A percentile compares a stretch with the other conserved stretches of the same genome.
Conservation (phyloP, 345 rosid species). For the Ceriops decandra region DNA sequence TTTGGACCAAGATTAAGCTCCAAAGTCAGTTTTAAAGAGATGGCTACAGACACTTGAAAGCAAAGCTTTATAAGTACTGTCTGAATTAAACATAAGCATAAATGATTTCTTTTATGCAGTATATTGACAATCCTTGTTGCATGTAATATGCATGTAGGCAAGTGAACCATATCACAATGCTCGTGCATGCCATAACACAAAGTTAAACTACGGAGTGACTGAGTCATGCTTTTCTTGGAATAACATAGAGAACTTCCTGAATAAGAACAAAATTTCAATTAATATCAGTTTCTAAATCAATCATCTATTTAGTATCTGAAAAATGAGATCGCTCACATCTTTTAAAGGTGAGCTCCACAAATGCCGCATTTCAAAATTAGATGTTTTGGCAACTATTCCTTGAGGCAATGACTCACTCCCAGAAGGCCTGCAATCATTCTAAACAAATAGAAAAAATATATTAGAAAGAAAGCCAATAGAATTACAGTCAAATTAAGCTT, state of each 20-base stretch:
- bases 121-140: not conserved
- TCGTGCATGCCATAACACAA: not conserved
- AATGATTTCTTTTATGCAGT: not conserved
- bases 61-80: not conserved
- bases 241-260: not conserved
- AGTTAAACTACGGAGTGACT: not conserved
- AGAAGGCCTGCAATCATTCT: constrained; percentile 48
- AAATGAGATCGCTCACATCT: constrained; percentile 31
- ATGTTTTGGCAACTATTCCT: constrained; percentile 55
- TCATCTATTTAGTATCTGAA: not conserved
- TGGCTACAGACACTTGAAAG: not conserved
- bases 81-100: not conserved
- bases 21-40: not conserved
- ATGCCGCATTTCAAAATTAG: constrained; percentile 57
- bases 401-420: constrained; percentile 62
- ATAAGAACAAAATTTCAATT: not conserved
- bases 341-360: constrained; percentile 45
- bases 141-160: not conserved
- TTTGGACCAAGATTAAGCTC: not conserved
- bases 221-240: not conserved
- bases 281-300: not conserved
- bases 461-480: constrained; percentile 11
- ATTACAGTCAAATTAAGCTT: not conserved
- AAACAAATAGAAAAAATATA: constrained; percentile 2
- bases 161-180: not conserved